Evolutionary conservation across 2,329 filamentous ascomycete species (phyloP), one percentile per base, ranked within the genome.

Genomic region (Fusarium sp.): DNA sequence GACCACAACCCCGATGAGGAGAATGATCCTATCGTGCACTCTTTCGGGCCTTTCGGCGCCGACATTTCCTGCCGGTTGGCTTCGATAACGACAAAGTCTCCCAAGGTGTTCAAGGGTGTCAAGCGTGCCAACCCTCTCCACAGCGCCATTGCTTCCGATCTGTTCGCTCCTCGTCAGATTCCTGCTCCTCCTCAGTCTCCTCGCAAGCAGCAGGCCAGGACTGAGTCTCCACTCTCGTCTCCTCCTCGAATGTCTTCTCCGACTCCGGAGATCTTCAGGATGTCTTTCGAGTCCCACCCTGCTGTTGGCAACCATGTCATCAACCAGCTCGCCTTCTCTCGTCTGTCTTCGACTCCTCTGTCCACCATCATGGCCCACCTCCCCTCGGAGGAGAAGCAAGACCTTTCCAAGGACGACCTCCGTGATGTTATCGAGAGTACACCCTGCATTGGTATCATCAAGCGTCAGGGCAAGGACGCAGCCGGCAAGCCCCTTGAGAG

Each of bases 271-370:
- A 69, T 63, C 9, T 35, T 47, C 48, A 74, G 77, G 63, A 77
- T 78, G 70, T 52, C 73, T 13, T 72, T 81, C 26, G 81, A 83
- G 57, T 78, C 85, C 47, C 82, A 86, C 61, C 82, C 84, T 26
- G 74, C 81, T 36, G 81, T 96, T 73, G 89, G 89, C 77, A 97
- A 98, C 82, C 96, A 99, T 80, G 91, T 97, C 71, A 89, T 96
- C 81, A 98, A 98, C 83, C 96, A 99, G 83, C 90, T 99, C 36
- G 96, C 96, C 38, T 99, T 94, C 83, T 98, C 96, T 4, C 93
- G 96, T 35, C 88, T 98, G 12, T 95, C 96, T 22, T 97, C 95
- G 1, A 96, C 94, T 33, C 96, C 96, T 8, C 88, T 98, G 55
- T 97, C 96, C 3, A 93, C 92, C 56, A 96, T 99, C 65, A 88